Percentiles rank a stretch among this genome's conserved stretches.
Evolutionary conservation across 345 rosid genomes (phyloP).

Genomic region (Euphorbia pulcherrima): DNA sequence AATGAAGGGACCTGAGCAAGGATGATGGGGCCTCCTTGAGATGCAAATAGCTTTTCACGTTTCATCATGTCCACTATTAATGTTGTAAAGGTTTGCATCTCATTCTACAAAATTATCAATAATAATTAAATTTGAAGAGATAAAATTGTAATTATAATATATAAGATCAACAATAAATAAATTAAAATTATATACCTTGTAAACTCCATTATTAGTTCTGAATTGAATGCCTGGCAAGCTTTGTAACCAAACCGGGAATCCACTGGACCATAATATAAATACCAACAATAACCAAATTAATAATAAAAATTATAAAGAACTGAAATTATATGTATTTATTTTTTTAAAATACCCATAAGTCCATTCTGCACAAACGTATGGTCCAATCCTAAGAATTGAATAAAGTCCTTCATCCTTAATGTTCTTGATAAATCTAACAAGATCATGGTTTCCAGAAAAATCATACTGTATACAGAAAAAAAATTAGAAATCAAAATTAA

Average conservation of each 20-base stretch:
- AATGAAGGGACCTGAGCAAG: slow-evolving; percentile 21
- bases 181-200: too few relatives aligned
- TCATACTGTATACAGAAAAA: slow-evolving; percentile 9
- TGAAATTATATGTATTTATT: too few relatives aligned
- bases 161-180: too few relatives aligned
- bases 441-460: slow-evolving; percentile 15
- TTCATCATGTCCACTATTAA: slow-evolving; percentile 22
- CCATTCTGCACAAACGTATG: slow-evolving; percentile 27
- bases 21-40: slow-evolving; percentile 29
- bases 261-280: slow-evolving; percentile 12
- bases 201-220: slow-evolving; percentile 19
- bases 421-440: slow-evolving; percentile 16
- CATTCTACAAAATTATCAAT: slow-evolving; percentile 14
- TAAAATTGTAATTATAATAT: too few relatives aligned
- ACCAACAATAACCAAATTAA: neutral
- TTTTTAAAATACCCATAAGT: slow-evolving; percentile 24
- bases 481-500: too few relatives aligned
- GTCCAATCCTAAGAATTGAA: slow-evolving; percentile 22
- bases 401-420: slow-evolving; percentile 16
- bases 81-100: slow-evolving; percentile 20
- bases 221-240: slow-evolving; percentile 13
- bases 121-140: too few relatives aligned
- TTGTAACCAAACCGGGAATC: slow-evolving; percentile 25
- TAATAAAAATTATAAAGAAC: too few relatives aligned
- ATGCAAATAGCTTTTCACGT: slow-evolving; percentile 11